Conservation (phyloP, 2,329 filamentous ascomycete genomes). For the Ascochyta koolunga region DNA sequence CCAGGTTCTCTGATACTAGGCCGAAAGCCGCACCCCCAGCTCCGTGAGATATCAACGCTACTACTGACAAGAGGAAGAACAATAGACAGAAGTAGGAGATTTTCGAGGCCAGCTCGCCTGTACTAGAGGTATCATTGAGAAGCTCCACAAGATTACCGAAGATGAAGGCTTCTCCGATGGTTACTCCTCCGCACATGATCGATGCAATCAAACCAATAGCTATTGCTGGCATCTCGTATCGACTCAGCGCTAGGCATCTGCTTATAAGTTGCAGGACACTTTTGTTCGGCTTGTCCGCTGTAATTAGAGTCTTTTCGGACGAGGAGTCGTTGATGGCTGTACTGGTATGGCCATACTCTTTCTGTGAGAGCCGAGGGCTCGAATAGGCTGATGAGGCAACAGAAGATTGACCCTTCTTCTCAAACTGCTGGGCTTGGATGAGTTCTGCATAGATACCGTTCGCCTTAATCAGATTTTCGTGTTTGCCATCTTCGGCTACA, state of each 20-base stretch:
- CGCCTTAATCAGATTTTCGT: conserved; percentile 36
- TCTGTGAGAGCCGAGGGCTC: conserved; percentile 15
- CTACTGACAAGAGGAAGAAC: conserved; percentile 61
- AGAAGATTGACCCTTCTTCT: conserved; percentile 34
- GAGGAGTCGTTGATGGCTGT: conserved; percentile 1
- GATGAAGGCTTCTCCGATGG: conserved; percentile 60
- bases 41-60: conserved; percentile 55
- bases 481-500: conserved; percentile 40
- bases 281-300: conserved; percentile 15
- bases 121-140: conserved; percentile 32
- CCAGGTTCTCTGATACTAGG: conserved; percentile 54
- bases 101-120: conserved; percentile 28
- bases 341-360: conserved; percentile 13
- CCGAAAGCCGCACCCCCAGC: conserved; percentile 56
- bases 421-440: conserved; percentile 44
- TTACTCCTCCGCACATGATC: conserved; percentile 54
- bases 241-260: conserved; percentile 40
- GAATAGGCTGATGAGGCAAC: conserved; percentile 31
- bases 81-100: conserved; percentile 55
- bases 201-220: conserved; percentile 52
- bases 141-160: conserved; percentile 42
- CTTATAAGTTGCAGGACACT: conserved; percentile 25
- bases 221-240: conserved; percentile 49
- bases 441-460: conserved; percentile 43
- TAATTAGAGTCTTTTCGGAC: neutral